Conservation (phyloP, 2,329 filamentous ascomycete genomes). For the Leptosphaerulina australis region DNA sequence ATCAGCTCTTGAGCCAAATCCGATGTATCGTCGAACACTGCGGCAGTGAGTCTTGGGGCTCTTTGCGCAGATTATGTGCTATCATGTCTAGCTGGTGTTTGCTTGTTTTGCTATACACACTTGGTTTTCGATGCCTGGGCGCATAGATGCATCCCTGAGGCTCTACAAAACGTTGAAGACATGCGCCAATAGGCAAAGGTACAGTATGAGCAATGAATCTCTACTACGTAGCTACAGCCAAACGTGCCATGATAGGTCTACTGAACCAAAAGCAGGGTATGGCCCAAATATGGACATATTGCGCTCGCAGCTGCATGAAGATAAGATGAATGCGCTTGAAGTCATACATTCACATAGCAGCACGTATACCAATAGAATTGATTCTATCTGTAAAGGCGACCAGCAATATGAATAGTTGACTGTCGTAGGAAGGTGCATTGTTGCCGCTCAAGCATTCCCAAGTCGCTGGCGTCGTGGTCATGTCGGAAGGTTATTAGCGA, state of each 20-base stretch:
- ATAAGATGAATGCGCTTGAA: conserved; percentile 25
- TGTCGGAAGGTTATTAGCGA: conserved; percentile 32
- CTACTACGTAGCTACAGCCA: neutral
- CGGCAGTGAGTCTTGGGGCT: conserved; percentile 26
- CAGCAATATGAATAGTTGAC: conserved; percentile 22
- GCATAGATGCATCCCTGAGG: conserved; percentile 39
- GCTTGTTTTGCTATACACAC: conserved; percentile 37
- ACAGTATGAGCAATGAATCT: neutral
- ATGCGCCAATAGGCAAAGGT: neutral
- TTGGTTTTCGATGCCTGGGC: conserved; percentile 32
- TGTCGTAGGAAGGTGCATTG: conserved; percentile 29
- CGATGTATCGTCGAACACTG: conserved; percentile 30
- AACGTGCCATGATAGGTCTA: neutral
- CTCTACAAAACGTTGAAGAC: conserved; percentile 22
- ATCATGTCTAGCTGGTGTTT: conserved; percentile 24
- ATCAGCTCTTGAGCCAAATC: conserved; percentile 37
- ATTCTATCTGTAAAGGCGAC: conserved; percentile 28
- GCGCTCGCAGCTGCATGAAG: conserved; percentile 15
- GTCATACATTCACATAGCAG: conserved; percentile 5
- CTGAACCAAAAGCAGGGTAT: conserved; percentile 6
- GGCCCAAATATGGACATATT: neutral
- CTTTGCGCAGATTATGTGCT: conserved; percentile 25
- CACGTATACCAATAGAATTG: conserved; percentile 15
- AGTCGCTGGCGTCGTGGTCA: conserved; percentile 35
- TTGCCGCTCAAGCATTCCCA: conserved; percentile 33